Conservation (phyloP, 345 rosid genomes). For the Rhodamnia argentea region DNA sequence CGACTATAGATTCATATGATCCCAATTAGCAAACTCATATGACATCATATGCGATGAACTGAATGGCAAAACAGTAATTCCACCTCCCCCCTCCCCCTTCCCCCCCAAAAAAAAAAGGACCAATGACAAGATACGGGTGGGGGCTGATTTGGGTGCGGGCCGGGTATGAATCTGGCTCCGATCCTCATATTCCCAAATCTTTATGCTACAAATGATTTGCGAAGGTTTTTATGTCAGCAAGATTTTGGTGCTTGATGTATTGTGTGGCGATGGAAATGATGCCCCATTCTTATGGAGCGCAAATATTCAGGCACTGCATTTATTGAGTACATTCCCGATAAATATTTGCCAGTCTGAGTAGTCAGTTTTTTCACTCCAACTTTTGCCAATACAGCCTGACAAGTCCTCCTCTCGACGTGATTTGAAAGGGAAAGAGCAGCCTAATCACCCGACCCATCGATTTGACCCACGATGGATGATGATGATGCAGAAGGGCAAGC, state of each 20-base stretch:
- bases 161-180: not conserved
- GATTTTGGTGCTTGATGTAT: not conserved
- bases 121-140: not conserved
- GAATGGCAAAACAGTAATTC: not conserved
- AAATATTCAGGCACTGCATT: not conserved
- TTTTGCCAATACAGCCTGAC: not conserved
- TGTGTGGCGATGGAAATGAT: not conserved
- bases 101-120: not conserved
- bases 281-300: not conserved
- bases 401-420: not conserved
- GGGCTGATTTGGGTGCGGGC: not conserved
- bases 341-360: not conserved
- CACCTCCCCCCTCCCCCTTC: too few species aligned
- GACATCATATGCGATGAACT: not conserved
- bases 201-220: not conserved
- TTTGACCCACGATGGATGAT: not conserved
- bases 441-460: not conserved
- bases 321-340: not conserved
- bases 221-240: not conserved
- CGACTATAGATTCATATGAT: not conserved
- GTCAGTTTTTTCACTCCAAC: not conserved
- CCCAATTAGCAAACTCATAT: not conserved
- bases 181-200: not conserved
- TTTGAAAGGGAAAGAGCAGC: not conserved
- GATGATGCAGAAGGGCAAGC: not conserved